A percentile compares a stretch with the other conserved stretches of the same genome.
Conservation (phyloP, 495 filamentous ascomycete species). For the Saxophila tyrrhenica region DNA sequence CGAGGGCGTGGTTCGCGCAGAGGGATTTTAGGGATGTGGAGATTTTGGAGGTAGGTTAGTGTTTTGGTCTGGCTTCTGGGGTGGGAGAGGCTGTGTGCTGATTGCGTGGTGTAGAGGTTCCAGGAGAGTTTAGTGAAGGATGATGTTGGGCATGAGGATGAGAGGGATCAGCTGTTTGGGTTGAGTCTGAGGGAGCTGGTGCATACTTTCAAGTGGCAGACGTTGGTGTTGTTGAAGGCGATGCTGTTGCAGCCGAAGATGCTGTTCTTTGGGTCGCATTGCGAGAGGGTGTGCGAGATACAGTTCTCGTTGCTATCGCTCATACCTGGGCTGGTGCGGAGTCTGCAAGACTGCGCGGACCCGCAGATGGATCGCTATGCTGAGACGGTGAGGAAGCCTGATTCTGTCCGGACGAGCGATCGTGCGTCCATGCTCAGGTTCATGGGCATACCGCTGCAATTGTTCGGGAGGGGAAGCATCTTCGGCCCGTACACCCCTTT, state of each 20-base stretch:
- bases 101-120: conserved; percentile 50
- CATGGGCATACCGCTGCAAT: conserved; percentile 87
- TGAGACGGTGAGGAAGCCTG: conserved; percentile 60
- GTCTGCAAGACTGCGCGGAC: conserved; percentile 82
- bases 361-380: conserved; percentile 79
- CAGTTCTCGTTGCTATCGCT: conserved; percentile 92
- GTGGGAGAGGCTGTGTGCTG: not conserved
- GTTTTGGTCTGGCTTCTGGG: not conserved
- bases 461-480: conserved; percentile 92
- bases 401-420: conserved; percentile 83
- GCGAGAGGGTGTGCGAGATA: conserved; percentile 92
- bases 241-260: conserved; percentile 95
- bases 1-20: conserved; percentile 93
- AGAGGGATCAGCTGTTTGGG: conserved; percentile 78
- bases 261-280: conserved; percentile 94
- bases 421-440: conserved; percentile 83
- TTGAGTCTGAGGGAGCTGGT: conserved; percentile 85
- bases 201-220: conserved; percentile 87
- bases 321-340: conserved; percentile 79
- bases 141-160: conserved; percentile 53
- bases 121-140: conserved; percentile 73
- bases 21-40: conserved; percentile 64
- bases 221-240: conserved; percentile 85
- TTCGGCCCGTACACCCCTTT: conserved; percentile 96
- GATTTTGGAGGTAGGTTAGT: conserved; percentile 51